Evolutionary conservation across 23 red algal genomes (phyloP), one percentile per base, ranked within the genome.

Genomic region (Agarophyton chilense): DNA sequence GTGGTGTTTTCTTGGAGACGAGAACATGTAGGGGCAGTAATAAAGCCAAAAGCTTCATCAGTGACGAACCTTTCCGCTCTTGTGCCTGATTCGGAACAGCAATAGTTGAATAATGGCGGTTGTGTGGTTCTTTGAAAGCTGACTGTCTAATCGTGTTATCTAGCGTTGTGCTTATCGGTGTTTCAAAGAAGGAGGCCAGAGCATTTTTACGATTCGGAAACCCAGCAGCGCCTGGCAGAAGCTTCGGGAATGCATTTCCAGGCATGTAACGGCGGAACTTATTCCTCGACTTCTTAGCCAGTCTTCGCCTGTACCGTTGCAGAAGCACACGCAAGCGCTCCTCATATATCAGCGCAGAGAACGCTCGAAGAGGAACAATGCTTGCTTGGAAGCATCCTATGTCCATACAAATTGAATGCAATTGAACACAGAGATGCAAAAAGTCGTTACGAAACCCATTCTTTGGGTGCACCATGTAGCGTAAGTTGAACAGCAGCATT

Each of bases 361-460:
- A 86, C 12, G 92, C 83, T 49, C 92, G 82, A 70, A 95, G 53
- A 64, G 92, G 92, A 34, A 90, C 82, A 41, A 88, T 55, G 43
- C 83, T 88, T 80, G 92, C 92, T n/a, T 79, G 83, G 55, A 95
- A 90, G 24, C 70, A 86, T 52, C 92, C 92, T 28, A 70, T 74
- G 57, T 95, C 83, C 6, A 53, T 22, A 57, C 81, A 86, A 19
- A 81, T 83, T 52, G 44, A 50, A 72, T 90, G 68, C n/a, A 95
- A 51, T 10, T 78, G 76, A 16, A 95, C 32, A 26, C 81, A 86
- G 36, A 90, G 79, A 32, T 86, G 84, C 24, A 90, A 53, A 65
- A 87, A 86, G 17, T 95, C 92, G 84, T 95, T 86, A 26, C 92
- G 72, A 31, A 51, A 51, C 28, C 77, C 88, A 53, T 91, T 84